Conservation (phyloP, 108 stramenopile species). For the Aurantiochytrium sp. region DNA sequence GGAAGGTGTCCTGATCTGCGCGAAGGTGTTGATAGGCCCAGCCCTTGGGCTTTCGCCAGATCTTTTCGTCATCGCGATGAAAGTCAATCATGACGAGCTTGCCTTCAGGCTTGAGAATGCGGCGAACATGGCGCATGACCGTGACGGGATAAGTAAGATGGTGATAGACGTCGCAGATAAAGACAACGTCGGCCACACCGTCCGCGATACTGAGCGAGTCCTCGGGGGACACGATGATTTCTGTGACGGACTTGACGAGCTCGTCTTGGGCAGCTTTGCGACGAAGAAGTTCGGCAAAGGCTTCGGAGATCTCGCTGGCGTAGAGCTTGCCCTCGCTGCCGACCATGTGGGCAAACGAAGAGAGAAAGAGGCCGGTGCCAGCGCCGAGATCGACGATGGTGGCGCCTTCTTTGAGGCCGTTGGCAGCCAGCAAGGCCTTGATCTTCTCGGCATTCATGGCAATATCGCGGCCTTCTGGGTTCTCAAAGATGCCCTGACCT, state of each 20-base stretch:
- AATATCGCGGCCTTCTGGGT: constrained; percentile 12
- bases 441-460: not conserved
- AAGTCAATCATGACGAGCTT: constrained; percentile 16
- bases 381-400: not conserved
- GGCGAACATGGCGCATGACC: not conserved
- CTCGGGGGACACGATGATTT: not conserved
- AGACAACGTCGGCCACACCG: not conserved
- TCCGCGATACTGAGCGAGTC: not conserved
- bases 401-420: not conserved
- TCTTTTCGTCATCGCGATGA: not conserved
- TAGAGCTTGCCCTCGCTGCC: constrained; percentile 1
- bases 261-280: not conserved
- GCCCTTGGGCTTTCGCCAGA: not conserved
- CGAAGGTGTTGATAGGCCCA: not conserved
- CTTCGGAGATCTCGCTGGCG: not conserved
- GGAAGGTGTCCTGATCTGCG: constrained; percentile 17
- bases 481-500: not conserved
- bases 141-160: constrained; percentile 12
- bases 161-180: constrained; percentile 23
- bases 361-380: constrained; percentile 17
- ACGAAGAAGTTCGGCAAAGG: not conserved
- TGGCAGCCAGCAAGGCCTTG: not conserved
- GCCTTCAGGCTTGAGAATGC: not conserved
- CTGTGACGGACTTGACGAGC: not conserved
- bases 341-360: not conserved